Percentiles rank a stretch among this genome's conserved stretches.
phyloP scores from a whole-genome alignment of 805 yeast species.

The Babjeviella inositovora region DNA sequence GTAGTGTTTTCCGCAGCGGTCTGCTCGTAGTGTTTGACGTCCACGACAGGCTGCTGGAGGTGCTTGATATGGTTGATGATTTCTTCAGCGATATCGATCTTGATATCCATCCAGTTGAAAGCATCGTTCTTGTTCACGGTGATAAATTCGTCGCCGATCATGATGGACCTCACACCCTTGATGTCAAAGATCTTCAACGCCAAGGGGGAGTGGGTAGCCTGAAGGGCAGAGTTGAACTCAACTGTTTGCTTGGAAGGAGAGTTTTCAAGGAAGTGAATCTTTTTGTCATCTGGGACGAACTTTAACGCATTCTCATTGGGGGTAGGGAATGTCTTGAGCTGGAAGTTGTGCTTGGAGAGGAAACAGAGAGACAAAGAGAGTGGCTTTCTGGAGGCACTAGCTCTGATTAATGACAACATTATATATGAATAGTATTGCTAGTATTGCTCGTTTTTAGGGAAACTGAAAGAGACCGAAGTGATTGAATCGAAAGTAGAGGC shows the following conservation, averaged over 20 bases:
- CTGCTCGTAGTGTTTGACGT: constrained; percentile 20
- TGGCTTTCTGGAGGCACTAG: too few species aligned
- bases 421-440: too few species aligned
- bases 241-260: constrained; percentile 20
- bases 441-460: too few species aligned
- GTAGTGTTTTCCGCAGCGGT: constrained; percentile 11
- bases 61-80: too few species aligned
- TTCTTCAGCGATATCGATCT: constrained; percentile 41
- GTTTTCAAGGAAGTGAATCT: constrained; percentile 27
- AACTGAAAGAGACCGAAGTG: too few species aligned
- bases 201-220: constrained; percentile 44
- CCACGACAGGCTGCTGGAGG: constrained; percentile 22
- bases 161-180: constrained; percentile 50
- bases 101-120: constrained; percentile 54
- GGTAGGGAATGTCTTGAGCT: constrained; percentile 38
- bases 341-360: too few species aligned
- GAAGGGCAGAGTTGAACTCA: constrained; percentile 35
- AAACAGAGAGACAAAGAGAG: too few species aligned
- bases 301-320: constrained; percentile 69
- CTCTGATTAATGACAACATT: too few species aligned
- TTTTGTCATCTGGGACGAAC: constrained; percentile 31
- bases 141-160: constrained; percentile 62
- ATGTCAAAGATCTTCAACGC: constrained; percentile 43
- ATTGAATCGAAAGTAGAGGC: too few species aligned
- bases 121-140: constrained; percentile 55